Base-by-base conservation (phyloP, 2,329 filamentous ascomycete species). In the Shiraia sp. region DNA sequence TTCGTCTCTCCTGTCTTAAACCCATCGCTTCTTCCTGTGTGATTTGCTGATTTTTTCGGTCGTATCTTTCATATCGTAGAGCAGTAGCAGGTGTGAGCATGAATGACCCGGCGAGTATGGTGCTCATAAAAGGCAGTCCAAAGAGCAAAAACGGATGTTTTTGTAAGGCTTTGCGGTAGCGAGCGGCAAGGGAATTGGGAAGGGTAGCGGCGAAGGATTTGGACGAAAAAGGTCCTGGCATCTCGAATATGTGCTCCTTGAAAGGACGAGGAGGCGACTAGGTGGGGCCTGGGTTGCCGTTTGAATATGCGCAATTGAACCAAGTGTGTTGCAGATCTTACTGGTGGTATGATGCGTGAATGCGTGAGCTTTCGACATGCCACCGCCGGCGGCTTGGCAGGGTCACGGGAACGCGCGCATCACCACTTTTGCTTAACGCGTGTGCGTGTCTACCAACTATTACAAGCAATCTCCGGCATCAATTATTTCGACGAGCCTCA, bases 11-110 rank as follows among this genome's bases (percentile, higher is more conserved):
- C 71, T 84, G 86, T 36, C 88, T 85, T 39, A 97, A 78, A 10
- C 89, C 85, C 67, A 99, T 77, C 59, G 89, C 88, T 69, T 99
- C 90, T 45, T 96, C 88, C 58, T 87, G 83, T 45, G 82, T 87
- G 73, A 97, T 71, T 72, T 91, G 87, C 61, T 87, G 81, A 45
- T 96, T 89, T 73, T 89, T 92, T 50, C 90, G 83, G 68, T 99
- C 93, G 64, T 96, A 85, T 49, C 88, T 83, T 74, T 99, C 93
- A 72, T 97, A 99, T 44, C 95, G 82, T 34, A 99, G 77, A 10
- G 95, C 93, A 15, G 95, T 92, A 4, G 92, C 93, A 1, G 92
- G 93, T 0, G 93, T 97, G 34, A 99, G 80, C 59, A 95, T 87
- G 71, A 99, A 99, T 3, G 89, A 95, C 1, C 90, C 92, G 2